phyloP scores from a whole-genome alignment of 768 basidiomycete genomes.

The Lactarius hatsudake region DNA sequence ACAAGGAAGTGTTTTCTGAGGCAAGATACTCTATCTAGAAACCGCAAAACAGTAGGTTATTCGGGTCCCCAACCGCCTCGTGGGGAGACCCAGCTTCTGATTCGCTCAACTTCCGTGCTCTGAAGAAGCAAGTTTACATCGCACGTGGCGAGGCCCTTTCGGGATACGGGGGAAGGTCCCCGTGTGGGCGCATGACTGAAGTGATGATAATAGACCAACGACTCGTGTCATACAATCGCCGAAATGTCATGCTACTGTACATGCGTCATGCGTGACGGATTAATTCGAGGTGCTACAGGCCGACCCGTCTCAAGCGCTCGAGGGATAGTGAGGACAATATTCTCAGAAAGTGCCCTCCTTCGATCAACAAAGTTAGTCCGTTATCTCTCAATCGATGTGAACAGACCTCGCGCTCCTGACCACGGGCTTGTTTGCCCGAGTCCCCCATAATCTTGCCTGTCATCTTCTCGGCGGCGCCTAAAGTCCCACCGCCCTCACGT shows the following conservation, averaged over 20 bases:
- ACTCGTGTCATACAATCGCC: not conserved
- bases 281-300: not conserved
- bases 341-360: constrained; percentile 13
- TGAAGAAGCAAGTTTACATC: not conserved
- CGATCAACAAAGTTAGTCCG: constrained; percentile 5
- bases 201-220: not conserved
- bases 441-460: constrained; percentile 21
- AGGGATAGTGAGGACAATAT: not conserved
- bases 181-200: too few species aligned
- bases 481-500: constrained; percentile 3
- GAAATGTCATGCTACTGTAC: not conserved
- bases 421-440: constrained; percentile 14
- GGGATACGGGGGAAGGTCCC: not conserved
- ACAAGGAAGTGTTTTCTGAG: not conserved
- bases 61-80: constrained; percentile 13
- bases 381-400: not conserved
- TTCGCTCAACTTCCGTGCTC: constrained; percentile 20
- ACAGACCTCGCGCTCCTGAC: constrained; percentile 24
- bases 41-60: not conserved
- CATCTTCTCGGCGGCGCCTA: constrained; percentile 25
- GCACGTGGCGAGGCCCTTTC: not conserved
- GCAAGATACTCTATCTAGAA: not conserved
- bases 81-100: constrained; percentile 16
- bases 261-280: not conserved
- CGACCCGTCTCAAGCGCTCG: not conserved